Conservation (phyloP, 83 land plant species). For the Picea abies region DNA sequence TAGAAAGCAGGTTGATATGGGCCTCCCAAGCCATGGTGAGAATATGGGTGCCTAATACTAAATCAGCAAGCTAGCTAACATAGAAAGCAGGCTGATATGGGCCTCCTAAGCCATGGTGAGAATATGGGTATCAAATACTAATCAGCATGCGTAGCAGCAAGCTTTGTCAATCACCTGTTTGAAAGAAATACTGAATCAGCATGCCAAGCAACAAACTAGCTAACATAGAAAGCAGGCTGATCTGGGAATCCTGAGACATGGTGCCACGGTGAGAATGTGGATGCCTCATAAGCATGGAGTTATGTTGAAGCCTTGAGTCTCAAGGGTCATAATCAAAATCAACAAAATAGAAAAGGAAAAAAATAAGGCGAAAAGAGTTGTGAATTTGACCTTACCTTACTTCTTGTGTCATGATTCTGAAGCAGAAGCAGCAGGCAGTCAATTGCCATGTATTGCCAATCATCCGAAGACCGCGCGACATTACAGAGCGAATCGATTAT, state of each 20-base stretch:
- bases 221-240: no score
- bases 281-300: no score
- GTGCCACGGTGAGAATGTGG: no score
- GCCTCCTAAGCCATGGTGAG: no score
- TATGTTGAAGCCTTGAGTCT: no score
- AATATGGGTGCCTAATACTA: not conserved
- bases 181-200: not conserved
- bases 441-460: conserved; percentile 92
- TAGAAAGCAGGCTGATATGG: no score
- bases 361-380: not conserved
- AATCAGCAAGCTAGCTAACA: not conserved
- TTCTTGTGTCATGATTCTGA: conserved; percentile 66
- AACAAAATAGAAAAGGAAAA: not conserved
- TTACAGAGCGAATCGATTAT: conserved; percentile 68
- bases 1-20: no score
- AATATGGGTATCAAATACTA: no score
- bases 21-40: no score
- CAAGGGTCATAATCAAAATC: no score
- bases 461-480: conserved; percentile 87
- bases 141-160: no score
- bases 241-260: no score
- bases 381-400: not conserved
- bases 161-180: conserved; percentile 61
- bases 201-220: not conserved
- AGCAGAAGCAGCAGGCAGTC: conserved; percentile 86